A percentile compares a stretch with the other conserved stretches of the same genome.
Conservation (phyloP, 169 alveolate species). For the Amoebophrya sp. region DNA sequence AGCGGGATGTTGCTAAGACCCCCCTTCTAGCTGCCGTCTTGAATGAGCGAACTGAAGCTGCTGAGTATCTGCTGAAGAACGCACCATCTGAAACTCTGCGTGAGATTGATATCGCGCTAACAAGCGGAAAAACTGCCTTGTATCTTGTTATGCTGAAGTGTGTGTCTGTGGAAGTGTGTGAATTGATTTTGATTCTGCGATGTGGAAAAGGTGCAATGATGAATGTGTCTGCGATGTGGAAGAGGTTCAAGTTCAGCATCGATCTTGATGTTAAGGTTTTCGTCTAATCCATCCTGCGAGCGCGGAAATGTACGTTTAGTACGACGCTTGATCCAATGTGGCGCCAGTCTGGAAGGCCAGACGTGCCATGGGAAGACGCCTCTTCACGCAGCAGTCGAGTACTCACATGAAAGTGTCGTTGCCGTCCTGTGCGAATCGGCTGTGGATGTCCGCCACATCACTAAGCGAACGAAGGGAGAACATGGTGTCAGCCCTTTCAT, state of each 20-base stretch:
- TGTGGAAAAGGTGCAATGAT: too few relatives aligned
- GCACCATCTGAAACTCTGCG: neutral
- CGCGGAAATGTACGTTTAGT: neutral
- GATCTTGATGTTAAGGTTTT: too few relatives aligned
- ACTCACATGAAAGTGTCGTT: neutral
- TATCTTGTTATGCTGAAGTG: too few relatives aligned
- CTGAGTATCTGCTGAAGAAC: neutral
- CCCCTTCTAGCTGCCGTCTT: neutral
- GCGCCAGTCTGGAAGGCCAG: neutral
- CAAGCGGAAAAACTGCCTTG: neutral
- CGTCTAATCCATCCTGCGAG: too few relatives aligned
- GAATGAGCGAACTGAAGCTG: neutral
- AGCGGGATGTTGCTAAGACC: neutral
- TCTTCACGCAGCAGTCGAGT: neutral
- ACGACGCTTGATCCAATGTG: neutral
- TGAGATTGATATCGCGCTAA: neutral
- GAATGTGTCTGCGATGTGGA: too few relatives aligned
- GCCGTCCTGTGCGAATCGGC: neutral
- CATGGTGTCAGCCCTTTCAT: neutral
- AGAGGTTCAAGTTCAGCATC: too few relatives aligned
- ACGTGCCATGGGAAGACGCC: constrained; percentile 12
- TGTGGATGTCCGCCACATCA: constrained; percentile 7
- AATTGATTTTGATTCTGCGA: too few relatives aligned
- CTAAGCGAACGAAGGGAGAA: neutral
- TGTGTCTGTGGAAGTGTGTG: too few relatives aligned